These are phyloP conservation scores for Pisolithus tinctorius DNA, from an alignment of 768 basidiomycete species.

Conservation along the genomic window DNA sequence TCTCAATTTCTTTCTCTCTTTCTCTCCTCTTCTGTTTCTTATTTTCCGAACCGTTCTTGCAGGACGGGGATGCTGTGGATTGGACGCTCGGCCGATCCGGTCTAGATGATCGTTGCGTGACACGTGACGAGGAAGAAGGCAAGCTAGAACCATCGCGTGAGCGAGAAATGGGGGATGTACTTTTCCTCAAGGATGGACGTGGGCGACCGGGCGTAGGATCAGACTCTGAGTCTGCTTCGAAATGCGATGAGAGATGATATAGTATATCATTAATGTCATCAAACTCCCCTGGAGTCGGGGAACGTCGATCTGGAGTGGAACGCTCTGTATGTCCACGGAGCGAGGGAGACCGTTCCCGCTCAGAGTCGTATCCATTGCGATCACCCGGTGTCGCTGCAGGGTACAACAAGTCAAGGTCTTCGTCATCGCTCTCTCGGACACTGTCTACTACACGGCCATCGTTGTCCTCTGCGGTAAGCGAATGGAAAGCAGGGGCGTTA, in stretches of 20 bases:
- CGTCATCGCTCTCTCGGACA: constrained; percentile 31
- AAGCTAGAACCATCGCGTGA: constrained; percentile 18
- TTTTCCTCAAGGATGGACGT: constrained; percentile 29
- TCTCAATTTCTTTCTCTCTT: constrained; percentile 23
- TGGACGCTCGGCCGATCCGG: constrained; percentile 29
- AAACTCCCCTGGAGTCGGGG: constrained; percentile 52
- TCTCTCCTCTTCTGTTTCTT: constrained; percentile 24
- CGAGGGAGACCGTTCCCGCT: constrained; percentile 30
- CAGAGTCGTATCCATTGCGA: constrained; percentile 13
- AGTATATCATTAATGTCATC: constrained; percentile 73
- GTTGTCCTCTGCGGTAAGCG: constrained; percentile 49
- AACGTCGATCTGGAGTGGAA: constrained; percentile 37
- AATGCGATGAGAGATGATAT: constrained; percentile 63
- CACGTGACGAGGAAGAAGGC: constrained; percentile 13
- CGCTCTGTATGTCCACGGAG: constrained; percentile 17
- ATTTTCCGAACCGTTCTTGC: constrained; percentile 15
- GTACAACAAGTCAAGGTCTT: constrained; percentile 52
- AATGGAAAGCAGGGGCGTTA: constrained; percentile 73
- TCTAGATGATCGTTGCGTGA: constrained; percentile 32
- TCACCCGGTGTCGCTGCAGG: constrained; percentile 29
- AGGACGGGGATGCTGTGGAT: constrained; percentile 38
- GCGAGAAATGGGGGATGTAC: constrained; percentile 26
- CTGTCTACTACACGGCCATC: constrained; percentile 16
- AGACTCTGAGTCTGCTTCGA: constrained; percentile 50
- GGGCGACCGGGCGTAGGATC: constrained; percentile 33